Evolutionary conservation across 1,139 yeast genomes (phyloP), one percentile per base, ranked within the genome.

Genomic region (Blastobotrys illinoisensis): DNA sequence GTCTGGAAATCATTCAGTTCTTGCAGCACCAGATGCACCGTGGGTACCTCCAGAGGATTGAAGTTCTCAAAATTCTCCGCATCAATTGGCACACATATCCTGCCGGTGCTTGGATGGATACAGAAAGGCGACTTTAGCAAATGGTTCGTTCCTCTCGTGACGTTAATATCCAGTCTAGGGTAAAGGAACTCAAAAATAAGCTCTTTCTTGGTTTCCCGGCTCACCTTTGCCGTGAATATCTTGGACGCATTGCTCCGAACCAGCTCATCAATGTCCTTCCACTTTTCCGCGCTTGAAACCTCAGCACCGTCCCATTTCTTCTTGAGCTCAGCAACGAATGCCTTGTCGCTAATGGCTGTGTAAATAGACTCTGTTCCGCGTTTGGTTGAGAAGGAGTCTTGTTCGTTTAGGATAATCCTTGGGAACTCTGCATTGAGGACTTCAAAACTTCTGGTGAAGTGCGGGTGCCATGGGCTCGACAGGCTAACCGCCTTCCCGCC

Each of bases 111-210:
- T 1, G 99, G 99, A 68, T 93, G 99, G 50, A 93, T 85, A 75
- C 98, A 93, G 70, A 95, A 93, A n/a, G 99, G 99, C 1, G 98
- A 87, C 68, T 93, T 93, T 64, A 93, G 80, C 73, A 93, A 84
- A 74, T 93, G 99, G 71, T 85, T 88, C 63, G 91, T 77, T 69
- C 88, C 96, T 62, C 86, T 80, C 9, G 99, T 87, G 46, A 93
- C 99, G 69, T 91, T 96, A 53, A 87, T 83, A 79, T 93, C 99
- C 60, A 93, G 76, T 63, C 97, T 80, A 26, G 99, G 99, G 68
- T 91, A 93, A 74, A 90, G 73, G 60, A 87, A 85, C 58, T 83
- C 86, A 45, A 93, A 71, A 45, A 95, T 84, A 55, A 91, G 77
- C 62, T 91, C 97, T 69, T 88, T 93, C 68, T 88, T 89, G 60